Evolutionary conservation across 371 early-diverging fungal species (phyloP).

Genomic region (Chytridium lagenaria): DNA sequence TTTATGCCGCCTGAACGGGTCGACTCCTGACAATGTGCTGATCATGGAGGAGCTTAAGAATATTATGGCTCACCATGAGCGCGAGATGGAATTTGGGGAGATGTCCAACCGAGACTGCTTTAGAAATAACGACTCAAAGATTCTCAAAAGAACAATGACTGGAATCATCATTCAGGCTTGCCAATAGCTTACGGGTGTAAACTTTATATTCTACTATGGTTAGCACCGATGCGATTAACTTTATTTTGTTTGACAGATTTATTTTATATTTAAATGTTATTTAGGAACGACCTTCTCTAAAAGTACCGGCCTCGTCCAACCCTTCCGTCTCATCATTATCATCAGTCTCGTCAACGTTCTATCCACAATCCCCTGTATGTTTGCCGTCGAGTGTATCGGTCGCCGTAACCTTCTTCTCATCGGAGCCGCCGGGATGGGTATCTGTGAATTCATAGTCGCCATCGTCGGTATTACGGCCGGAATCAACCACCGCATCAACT

Average conservation of each 20-base stretch:
- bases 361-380: constrained; percentile 58
- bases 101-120: constrained; percentile 77
- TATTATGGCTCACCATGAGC: constrained; percentile 66
- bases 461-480: constrained; percentile 21
- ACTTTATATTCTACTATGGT: constrained; percentile 69
- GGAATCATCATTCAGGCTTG: constrained; percentile 71
- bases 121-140: constrained; percentile 57
- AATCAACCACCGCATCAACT: constrained; percentile 28
- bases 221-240: too few species aligned
- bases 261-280: constrained; percentile 53
- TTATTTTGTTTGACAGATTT: too few species aligned
- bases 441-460: constrained; percentile 50
- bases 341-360: constrained; percentile 54
- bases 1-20: too few species aligned
- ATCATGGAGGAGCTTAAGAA: constrained; percentile 75
- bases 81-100: constrained; percentile 69
- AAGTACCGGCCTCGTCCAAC: constrained; percentile 32
- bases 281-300: constrained; percentile 20
- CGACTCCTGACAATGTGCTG: too few species aligned
- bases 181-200: constrained; percentile 73
- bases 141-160: constrained; percentile 49
- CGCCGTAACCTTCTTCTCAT: constrained; percentile 46
- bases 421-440: constrained; percentile 51
- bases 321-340: constrained; percentile 44
- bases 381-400: constrained; percentile 53